Base-by-base conservation (phyloP, 2,329 filamentous ascomycete species). In the Exophiala phaeomuriformis region DNA sequence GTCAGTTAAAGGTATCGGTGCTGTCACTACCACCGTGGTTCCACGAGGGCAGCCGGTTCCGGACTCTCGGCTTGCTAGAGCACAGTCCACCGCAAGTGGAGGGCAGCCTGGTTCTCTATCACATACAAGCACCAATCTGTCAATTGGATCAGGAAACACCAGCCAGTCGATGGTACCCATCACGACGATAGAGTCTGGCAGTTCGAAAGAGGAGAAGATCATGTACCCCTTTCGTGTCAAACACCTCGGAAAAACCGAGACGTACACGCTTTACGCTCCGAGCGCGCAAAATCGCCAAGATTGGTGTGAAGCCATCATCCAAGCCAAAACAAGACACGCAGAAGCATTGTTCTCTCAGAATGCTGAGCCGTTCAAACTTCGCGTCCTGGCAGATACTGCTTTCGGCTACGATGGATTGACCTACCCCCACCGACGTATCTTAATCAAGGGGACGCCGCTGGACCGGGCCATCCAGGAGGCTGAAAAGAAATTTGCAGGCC, bases 211-310 rank as follows among this genome's bases (percentile, higher is more conserved):
- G 60, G 84, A 88, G 66, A 88, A 85, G 68, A 86, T 93, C 43
- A 72, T 98, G 63, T 98, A 90, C 67, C 93, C 94, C 0, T 98
- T 98, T 81, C 84, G 84, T 61, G 82, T 98, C 67, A 96, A 96
- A 72, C 93, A 98, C 72, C 79, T 98, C 19, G 93, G 94, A 8
- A 88, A 95, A 58, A 68, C 72, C 45, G 90, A 95, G 62, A 84
- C 88, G 0, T 97, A 96, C 68, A 95, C 87, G 0, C 75, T 98
- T 1, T 97, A 94, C 67, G 90, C 91, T 0, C 81, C 85, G 4
- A 85, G 83, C 1, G 80, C 84, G 2, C 79, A 85, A 57, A 86
- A 84, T 63, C 81, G 93, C 53, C 77, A 83, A 57, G 88, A 95
- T 46, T 98, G 94, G 94, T 95, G 89, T 65, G 83, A 83, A 60